Base-by-base conservation (phyloP, 345 rosid species). In the Citrus reticulata region DNA sequence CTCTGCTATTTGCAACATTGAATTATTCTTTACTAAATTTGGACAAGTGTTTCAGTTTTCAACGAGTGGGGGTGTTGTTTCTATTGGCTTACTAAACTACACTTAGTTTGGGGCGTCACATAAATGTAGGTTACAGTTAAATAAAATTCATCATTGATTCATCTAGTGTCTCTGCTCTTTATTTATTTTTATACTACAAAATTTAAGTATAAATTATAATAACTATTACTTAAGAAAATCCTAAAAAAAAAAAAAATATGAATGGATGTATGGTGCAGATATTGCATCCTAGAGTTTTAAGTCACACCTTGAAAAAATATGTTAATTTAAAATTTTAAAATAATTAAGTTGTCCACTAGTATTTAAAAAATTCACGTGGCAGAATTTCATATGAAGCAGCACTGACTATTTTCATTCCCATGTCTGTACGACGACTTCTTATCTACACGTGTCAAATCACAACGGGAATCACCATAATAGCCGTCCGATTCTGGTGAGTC, bases 401-500 rank as follows among this genome's bases (percentile, higher is more conserved):
- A 16, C 22, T 54, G 58, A 54, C 22, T 5, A 17, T 17, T 16
- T 54, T 17, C 51, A 4, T 54, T 54, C 22, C 22, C 58, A 16
- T 54, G 5, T 54, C 22, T 54, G 58, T 54, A 54, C 58, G 5
- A 16, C 22, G 20, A 14, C 30, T 62, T 29, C 6, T 29, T 32
- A 65, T 65, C 34, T 1, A 35, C 58, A 49, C 71, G 75, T 77
- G 71, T 68, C 49, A 0, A 6, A 40, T 72, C 60, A 2, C 27
- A 20, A 59, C 7, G 25, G 20, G 4, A 3, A 16, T 40, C 59
- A n/a, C 2, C 66, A 49, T 11, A 11, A 34, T 13, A 58, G 14
- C 76, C 77, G 63, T 74, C 65, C 0, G 75, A 79, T 81, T 46
- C 46, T 20, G 17, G 9, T 39, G 79, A 79, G 81, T 70, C 73